Percentiles rank a stretch among this genome's conserved stretches.
Evolutionary conservation across 225 moss, liverwort and hornwort species (phyloP).

Genomic region (Marchantia polymorpha): DNA sequence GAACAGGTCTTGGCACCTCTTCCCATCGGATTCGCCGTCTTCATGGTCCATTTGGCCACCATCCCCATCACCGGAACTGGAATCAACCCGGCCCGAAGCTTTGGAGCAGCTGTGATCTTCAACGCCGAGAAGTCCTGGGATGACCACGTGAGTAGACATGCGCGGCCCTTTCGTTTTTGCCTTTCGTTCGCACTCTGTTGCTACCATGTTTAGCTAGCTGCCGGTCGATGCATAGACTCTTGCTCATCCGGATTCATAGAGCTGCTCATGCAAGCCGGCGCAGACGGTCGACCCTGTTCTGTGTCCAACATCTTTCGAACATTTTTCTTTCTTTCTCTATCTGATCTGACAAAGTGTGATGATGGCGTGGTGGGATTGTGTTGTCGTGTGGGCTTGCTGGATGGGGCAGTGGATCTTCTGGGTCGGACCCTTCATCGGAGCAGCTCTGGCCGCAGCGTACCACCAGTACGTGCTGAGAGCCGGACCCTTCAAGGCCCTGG

Average conservation of each 20-base stretch:
- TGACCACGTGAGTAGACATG: slow-evolving; percentile 45
- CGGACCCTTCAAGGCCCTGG: slow-evolving; percentile 34
- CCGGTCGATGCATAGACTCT: neutral
- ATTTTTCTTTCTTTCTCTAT: neutral
- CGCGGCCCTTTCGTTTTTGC: neutral
- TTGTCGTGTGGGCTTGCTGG: neutral
- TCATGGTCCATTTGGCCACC: slow-evolving; percentile 71
- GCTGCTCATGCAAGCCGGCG: too few relatives aligned
- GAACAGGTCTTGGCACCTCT: slow-evolving; percentile 65
- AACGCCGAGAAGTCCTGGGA: slow-evolving; percentile 33
- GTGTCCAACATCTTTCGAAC: neutral
- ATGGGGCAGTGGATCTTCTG: slow-evolving; percentile 73
- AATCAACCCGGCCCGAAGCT: slow-evolving; percentile 71
- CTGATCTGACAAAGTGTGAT: neutral
- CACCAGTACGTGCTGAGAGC: slow-evolving; percentile 49
- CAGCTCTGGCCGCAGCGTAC: slow-evolving; percentile 43
- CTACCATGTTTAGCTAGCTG: too few relatives aligned
- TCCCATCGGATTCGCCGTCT: slow-evolving; percentile 71
- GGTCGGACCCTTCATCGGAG: slow-evolving; percentile 61
- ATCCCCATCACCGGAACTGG: slow-evolving; percentile 73
- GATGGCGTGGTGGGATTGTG: too few relatives aligned
- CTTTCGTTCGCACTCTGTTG: too few relatives aligned
- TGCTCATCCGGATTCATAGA: neutral
- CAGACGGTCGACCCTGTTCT: neutral
- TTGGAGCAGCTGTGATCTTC: slow-evolving; percentile 57